These are phyloP conservation scores for Nakaseomyces sp. DNA, from an alignment of 1,139 yeast species.

Conservation along the genomic window DNA sequence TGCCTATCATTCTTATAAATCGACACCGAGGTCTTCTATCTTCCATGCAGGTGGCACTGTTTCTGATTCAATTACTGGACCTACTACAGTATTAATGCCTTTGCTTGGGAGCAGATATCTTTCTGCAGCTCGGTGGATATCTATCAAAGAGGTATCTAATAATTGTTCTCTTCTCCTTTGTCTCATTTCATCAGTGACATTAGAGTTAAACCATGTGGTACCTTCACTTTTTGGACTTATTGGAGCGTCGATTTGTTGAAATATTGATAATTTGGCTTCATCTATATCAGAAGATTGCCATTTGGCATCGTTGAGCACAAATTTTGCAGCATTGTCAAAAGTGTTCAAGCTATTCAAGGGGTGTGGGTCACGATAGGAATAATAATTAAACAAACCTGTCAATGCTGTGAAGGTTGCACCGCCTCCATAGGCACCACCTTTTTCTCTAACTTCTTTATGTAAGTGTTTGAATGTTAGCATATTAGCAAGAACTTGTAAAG, in stretches of 20 bases:
- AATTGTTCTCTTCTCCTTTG: slow-evolving; percentile 71
- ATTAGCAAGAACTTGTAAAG: slow-evolving; percentile 74
- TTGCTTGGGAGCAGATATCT: slow-evolving; percentile 10
- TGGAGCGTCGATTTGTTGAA: slow-evolving; percentile 91
- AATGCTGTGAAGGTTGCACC: slow-evolving; percentile 79
- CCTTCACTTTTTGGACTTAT: slow-evolving; percentile 76
- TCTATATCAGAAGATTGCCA: slow-evolving; percentile 58
- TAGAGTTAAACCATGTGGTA: slow-evolving; percentile 51
- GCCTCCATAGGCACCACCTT: slow-evolving; percentile 98
- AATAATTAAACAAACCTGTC: slow-evolving; percentile 72
- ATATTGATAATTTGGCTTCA: slow-evolving; percentile 82
- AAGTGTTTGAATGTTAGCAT: slow-evolving; percentile 72
- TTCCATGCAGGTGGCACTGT: slow-evolving; percentile 13
- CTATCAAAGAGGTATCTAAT: slow-evolving; percentile 54
- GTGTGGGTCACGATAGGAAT: slow-evolving; percentile 91
- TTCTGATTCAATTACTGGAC: slow-evolving; percentile 14
- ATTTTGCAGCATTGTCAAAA: slow-evolving; percentile 48
- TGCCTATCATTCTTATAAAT: no score
- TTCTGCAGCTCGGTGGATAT: slow-evolving; percentile 36
- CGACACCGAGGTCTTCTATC: slow-evolving; percentile 8
- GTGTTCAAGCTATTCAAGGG: slow-evolving; percentile 60
- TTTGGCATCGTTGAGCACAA: slow-evolving; percentile 43
- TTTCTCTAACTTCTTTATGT: slow-evolving; percentile 85
- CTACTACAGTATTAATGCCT: slow-evolving; percentile 22
- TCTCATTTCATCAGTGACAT: slow-evolving; percentile 69